Base-by-base conservation (phyloP, 257 asterid genomes). In the Solanum sparsipilum region DNA sequence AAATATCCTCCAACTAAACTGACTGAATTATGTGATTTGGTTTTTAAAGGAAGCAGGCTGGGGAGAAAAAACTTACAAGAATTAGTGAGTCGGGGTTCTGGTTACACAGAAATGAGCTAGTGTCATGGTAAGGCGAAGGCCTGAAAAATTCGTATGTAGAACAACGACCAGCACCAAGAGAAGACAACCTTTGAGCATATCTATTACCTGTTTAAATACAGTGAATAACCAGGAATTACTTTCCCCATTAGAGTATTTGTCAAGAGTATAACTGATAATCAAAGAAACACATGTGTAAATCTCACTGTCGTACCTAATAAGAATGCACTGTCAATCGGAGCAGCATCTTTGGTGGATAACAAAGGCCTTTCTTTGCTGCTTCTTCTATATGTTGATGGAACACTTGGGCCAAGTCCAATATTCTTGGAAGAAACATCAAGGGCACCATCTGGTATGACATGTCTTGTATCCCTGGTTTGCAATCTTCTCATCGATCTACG, bases 401-500 rank as follows among this genome's bases (percentile, higher is more conserved):
- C 68, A 48, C 91, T 72, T 29, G 86, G 85, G 10, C 88, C 52
- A 83, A 46, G 58, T 41, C 71, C 23, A 9, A 78, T 70, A 31
- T 74, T 72, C 84, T 87, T 85, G 85, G 89, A 85, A 58, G 91
- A 82, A 86, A 67, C 86, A 73, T 84, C 83, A n/a, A 18, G 31
- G 34, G 73, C 31, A 29, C 25, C 58, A 29, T 41, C 63, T 23
- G 88, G 70, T 60, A 23, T 44, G 76, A 63, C 71, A 86, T 78
- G 67, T 88, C 88, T 90, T 39, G 89, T 71, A 63, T 86, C 93
- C 89, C 90, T 93, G 87, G 86, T 88, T 70, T 89, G 75, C 58
- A 95, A 89, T 85, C 90, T 94, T 81, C 96, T 94, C 89, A 92
- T 91, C 0, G 98, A 94, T 89, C 98, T 93, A 83, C 98, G 92